Evolutionary conservation across 495 filamentous ascomycete genomes (phyloP), one percentile per base, ranked within the genome.

Genomic region (Thermothielavioides terrestris): DNA sequence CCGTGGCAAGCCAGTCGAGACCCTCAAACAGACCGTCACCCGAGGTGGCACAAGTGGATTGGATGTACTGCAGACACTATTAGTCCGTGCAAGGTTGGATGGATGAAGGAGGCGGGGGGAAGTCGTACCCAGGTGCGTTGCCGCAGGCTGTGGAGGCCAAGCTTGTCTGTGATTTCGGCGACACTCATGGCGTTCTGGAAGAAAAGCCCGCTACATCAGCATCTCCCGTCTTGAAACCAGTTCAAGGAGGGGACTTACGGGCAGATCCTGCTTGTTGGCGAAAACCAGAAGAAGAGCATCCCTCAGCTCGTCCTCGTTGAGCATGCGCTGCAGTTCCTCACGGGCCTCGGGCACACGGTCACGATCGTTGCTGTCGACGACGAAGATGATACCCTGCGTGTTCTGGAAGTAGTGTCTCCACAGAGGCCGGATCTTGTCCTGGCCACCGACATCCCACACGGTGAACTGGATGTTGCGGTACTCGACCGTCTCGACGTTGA

Each of bases 361-460:
- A 60, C 92, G 89, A 82, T 99, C 92, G 71, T 99, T 99, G 83
- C 88, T 94, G 73, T 99, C 92, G 62, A 99, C 94, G 54, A 99
- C 92, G 80, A 99, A 99, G 76, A 99, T 99, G 77, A 99, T 97
- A 72, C 92, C 92, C 76, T 99, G 92, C 56, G 92, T 99, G 77
- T 99, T 99, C 78, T 99, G 92, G 86, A 95, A 99, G 74, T 99
- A 99, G 78, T 99, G 92, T 76, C 92, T 85, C 92, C 92, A 99
- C 65, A 99, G 77, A 65, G 92, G 92, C 70, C 92, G 83, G 71
- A 99, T 99, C 86, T 99, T 99, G 79, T 99, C 92, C 79, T 99
- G 92, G 67, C 92, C 92, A 78, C 92, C 92, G 66, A 99, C 92
- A 82, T 99, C 92, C 92, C 92, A 99, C 70, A 99, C 92, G 68